Percentiles rank a stretch among this genome's conserved stretches.
Evolutionary conservation across 164 flowering plant species (phyloP).

Genomic region (Liriodendron chinense): DNA sequence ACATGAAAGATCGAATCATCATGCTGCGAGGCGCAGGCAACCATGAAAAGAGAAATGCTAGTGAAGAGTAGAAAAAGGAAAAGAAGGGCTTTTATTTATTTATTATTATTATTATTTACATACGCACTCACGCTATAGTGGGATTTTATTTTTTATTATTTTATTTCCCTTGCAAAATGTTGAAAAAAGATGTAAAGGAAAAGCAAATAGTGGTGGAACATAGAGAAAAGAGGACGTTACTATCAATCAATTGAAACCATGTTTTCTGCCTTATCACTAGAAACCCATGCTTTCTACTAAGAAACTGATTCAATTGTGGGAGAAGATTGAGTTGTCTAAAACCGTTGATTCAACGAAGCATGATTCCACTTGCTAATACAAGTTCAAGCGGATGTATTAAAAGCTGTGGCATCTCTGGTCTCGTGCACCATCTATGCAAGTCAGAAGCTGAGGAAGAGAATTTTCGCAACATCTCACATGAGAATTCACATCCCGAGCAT

Average conservation of each 20-base stretch:
- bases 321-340: slow-evolving; percentile 7
- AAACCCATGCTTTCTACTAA: not conserved
- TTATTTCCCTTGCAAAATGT: too few relatives aligned
- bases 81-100: too few relatives aligned
- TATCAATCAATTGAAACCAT: too few relatives aligned
- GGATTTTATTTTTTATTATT: too few relatives aligned
- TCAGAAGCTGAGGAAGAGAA: not conserved
- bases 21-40: too few relatives aligned
- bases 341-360: not conserved
- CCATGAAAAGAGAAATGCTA: too few relatives aligned
- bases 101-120: too few relatives aligned
- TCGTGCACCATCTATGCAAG: not conserved
- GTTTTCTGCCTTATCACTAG: not conserved
- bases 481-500: not conserved
- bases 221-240: not conserved
- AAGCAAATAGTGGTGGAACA: too few relatives aligned
- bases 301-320: slow-evolving; percentile 1
- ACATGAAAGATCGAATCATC: too few relatives aligned
- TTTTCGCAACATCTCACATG: not conserved
- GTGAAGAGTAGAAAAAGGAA: too few relatives aligned
- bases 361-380: not conserved
- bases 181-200: too few relatives aligned
- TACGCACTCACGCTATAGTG: too few relatives aligned
- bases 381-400: not conserved
- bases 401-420: not conserved